Conservation (phyloP, 257 asterid species). For the Solanum dulcamara region DNA sequence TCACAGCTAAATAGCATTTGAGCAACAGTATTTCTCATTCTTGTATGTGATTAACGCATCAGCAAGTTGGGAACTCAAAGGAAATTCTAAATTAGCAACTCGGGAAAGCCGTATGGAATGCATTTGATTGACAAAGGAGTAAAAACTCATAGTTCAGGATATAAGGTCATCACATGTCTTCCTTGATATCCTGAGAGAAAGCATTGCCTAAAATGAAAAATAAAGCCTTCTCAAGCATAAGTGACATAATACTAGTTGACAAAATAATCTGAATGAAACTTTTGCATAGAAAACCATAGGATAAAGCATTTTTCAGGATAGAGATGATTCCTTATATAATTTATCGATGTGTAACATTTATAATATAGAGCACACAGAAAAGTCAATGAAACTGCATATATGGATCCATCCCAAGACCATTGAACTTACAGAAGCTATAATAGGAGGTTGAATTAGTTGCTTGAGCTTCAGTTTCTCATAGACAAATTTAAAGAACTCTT, state of each 20-base stretch:
- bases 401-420: neutral
- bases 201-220: neutral
- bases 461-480: conserved; percentile 89
- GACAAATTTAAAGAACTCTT: conserved; percentile 45
- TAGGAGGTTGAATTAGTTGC: conserved; percentile 93
- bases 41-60: neutral
- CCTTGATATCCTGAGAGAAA: neutral
- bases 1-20: neutral
- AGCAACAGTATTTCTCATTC: neutral
- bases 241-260: neutral
- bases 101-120: neutral
- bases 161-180: neutral
- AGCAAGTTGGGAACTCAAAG: neutral
- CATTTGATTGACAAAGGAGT: neutral
- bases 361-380: neutral
- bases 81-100: neutral
- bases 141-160: neutral
- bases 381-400: neutral
- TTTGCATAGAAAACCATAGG: neutral
- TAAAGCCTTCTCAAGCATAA: neutral
- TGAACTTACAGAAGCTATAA: conserved; percentile 88
- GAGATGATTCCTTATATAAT: neutral
- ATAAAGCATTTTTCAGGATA: neutral
- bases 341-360: neutral
- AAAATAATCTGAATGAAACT: neutral